phyloP scores from a whole-genome alignment of 306 rosid species.

The Neltuma alba region DNA sequence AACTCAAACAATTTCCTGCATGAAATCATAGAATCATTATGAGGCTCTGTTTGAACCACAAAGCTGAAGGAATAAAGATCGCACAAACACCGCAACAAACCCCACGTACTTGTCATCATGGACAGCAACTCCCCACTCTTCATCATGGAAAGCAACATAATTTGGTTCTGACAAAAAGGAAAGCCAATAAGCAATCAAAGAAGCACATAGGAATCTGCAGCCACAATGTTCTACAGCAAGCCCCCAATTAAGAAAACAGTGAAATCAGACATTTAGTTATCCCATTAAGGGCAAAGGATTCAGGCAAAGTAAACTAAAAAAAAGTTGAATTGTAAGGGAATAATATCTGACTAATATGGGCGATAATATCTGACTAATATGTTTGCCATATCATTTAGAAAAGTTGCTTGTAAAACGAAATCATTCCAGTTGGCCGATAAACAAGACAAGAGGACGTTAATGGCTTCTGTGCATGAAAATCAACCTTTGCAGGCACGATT shows the following conservation, averaged over 20 bases:
- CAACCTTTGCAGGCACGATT: not conserved
- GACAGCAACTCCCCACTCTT: conserved; percentile 78
- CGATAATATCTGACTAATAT: not conserved
- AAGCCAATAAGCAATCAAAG: conserved; percentile 37
- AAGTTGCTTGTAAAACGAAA: conserved; percentile 1
- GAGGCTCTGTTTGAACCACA: conserved; percentile 28
- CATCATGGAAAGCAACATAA: conserved; percentile 69
- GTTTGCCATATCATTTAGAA: conserved; percentile 22
- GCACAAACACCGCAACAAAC: conserved; percentile 28
- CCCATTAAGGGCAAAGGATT: not conserved
- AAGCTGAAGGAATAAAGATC: conserved; percentile 36
- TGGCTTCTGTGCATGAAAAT: conserved; percentile 11
- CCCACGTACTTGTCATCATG: conserved; percentile 72
- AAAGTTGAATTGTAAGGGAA: not conserved
- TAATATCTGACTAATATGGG: too few species aligned
- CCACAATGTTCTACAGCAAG: not conserved
- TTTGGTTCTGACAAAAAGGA: conserved; percentile 53
- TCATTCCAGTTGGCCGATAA: conserved; percentile 5
- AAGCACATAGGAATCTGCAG: conserved; percentile 12
- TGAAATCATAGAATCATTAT: conserved; percentile 14
- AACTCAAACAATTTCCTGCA: conserved; percentile 74
- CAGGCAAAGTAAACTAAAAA: not conserved
- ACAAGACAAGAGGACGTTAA: conserved; percentile 18
- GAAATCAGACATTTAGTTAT: not conserved
- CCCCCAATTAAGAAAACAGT: not conserved